These are phyloP conservation scores for Paracorniculantispora psalliotae DNA, from an alignment of 2,329 filamentous ascomycete genomes.

Conservation along the genomic window DNA sequence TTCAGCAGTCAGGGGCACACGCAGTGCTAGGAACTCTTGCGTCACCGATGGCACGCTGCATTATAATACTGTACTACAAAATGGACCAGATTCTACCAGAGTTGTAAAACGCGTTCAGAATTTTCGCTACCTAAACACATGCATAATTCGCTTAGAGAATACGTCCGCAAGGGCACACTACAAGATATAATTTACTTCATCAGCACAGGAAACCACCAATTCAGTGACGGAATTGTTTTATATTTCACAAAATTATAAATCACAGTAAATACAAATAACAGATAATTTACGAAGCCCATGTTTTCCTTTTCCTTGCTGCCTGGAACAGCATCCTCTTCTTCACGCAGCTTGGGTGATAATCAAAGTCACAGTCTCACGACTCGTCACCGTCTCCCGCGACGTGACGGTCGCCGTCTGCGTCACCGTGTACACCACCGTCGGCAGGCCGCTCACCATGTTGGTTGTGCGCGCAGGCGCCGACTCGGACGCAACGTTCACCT, in stretches of 20 bases:
- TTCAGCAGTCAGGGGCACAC: neutral
- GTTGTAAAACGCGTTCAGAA: no score
- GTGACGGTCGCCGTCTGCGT: conserved; percentile 31
- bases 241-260: neutral
- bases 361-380: conserved; percentile 18
- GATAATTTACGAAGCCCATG: neutral
- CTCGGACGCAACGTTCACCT: neutral
- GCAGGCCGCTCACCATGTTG: conserved; percentile 24
- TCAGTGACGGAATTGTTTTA: no score
- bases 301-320: neutral
- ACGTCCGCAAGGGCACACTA: no score
- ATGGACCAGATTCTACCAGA: no score
- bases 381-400: conserved; percentile 20
- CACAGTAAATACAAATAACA: neutral
- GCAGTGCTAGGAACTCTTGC: neutral
- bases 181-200: no score
- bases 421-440: conserved; percentile 33
- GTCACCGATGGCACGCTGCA: neutral
- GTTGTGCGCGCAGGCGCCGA: conserved; percentile 17
- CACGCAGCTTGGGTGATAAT: conserved; percentile 16
- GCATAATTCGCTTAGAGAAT: no score
- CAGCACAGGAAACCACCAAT: no score
- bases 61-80: neutral
- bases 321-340: neutral
- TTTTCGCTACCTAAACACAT: no score